These are phyloP conservation scores for Diaporthe vaccinii DNA, from an alignment of 2,329 filamentous ascomycete species.

Conservation along the genomic window DNA sequence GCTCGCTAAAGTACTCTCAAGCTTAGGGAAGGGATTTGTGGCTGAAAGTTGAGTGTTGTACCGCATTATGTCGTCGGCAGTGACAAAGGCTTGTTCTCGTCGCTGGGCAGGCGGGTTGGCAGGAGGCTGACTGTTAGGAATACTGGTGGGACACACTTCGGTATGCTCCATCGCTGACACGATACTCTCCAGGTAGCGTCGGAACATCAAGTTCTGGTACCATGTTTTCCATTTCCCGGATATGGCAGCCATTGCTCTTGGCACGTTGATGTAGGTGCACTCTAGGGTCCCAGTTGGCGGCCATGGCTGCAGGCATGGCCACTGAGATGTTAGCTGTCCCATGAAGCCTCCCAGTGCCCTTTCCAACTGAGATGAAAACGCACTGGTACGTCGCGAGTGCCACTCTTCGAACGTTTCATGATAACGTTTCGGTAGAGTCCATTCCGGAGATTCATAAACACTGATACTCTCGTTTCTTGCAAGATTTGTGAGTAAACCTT, in stretches of 20 bases:
- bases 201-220: constrained; percentile 47
- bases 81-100: not conserved
- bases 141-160: not conserved
- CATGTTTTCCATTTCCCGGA: constrained; percentile 43
- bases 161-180: not conserved
- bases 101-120: not conserved
- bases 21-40: not conserved
- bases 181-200: constrained; percentile 44
- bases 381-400: not conserved
- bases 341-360: not conserved
- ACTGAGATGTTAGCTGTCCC: not conserved
- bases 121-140: not conserved
- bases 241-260: constrained; percentile 40
- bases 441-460: not conserved
- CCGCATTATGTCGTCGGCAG: not conserved
- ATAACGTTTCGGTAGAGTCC: not conserved
- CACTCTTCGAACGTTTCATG: not conserved
- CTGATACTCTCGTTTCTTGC: too few species aligned
- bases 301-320: constrained; percentile 6
- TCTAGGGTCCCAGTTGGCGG: not conserved
- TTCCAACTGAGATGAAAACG: not conserved
- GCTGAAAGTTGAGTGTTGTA: not conserved
- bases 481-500: not conserved
- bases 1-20: not conserved
- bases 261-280: constrained; percentile 41